Evolutionary conservation across 306 rosid species (phyloP).

Genomic region (Glycine tomentella): DNA sequence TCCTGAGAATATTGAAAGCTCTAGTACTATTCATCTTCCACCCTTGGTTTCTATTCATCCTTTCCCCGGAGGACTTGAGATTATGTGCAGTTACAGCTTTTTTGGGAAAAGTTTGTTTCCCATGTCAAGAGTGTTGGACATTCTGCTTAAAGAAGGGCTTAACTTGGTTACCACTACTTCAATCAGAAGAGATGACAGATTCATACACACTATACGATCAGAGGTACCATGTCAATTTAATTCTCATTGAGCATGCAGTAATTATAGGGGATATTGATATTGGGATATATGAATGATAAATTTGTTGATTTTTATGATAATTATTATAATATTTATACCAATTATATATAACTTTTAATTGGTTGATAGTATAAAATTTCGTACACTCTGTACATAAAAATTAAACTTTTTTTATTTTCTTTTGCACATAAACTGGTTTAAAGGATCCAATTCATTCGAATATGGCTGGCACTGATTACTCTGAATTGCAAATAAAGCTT

Average conservation of each 20-base stretch:
- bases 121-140: constrained; percentile 53
- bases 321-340: background rate
- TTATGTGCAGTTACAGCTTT: constrained; percentile 52
- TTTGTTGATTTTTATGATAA: too few species aligned
- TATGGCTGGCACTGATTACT: constrained; percentile 31
- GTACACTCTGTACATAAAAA: too few species aligned
- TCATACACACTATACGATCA: constrained; percentile 49
- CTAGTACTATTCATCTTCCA: background rate
- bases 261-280: too few species aligned
- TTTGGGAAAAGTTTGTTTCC: constrained; percentile 42
- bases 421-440: background rate
- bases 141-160: constrained; percentile 61
- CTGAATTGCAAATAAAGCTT: constrained; percentile 64
- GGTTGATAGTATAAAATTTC: background rate
- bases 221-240: constrained; percentile 57
- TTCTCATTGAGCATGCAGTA: background rate
- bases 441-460: constrained; percentile 48
- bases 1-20: constrained; percentile 36
- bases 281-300: too few species aligned
- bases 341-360: constrained; percentile 52
- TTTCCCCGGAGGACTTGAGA: constrained; percentile 60
- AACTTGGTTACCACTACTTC: constrained; percentile 53
- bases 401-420: too few species aligned
- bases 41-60: constrained; percentile 52
- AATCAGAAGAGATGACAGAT: constrained; percentile 47